These are phyloP conservation scores for Sporormia fimetaria DNA, from an alignment of 495 filamentous ascomycete genomes.

Conservation along the genomic window DNA sequence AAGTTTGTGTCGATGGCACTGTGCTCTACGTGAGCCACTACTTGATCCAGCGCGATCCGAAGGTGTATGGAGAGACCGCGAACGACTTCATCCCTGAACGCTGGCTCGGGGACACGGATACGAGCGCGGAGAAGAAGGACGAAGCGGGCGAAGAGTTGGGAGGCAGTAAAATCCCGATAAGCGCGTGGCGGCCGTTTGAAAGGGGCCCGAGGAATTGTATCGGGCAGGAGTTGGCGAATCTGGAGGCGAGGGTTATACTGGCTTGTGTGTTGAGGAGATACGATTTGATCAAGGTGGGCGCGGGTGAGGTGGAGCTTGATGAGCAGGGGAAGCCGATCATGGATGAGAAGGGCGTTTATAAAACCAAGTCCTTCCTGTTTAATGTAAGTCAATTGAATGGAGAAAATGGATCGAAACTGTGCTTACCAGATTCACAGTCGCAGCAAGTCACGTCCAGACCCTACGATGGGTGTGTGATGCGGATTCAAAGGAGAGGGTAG, in stretches of 20 bases:
- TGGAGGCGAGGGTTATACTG: constrained; percentile 30
- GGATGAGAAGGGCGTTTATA: constrained; percentile 1
- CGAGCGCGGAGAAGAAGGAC: background rate
- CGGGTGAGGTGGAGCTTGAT: background rate
- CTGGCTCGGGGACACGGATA: constrained; percentile 16
- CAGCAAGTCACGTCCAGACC: too few relatives aligned
- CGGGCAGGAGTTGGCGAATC: constrained; percentile 32
- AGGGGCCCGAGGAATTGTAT: constrained; percentile 32
- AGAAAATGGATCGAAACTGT: too few relatives aligned
- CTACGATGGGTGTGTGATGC: too few relatives aligned
- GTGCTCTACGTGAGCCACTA: constrained; percentile 26
- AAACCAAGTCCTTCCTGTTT: too few relatives aligned
- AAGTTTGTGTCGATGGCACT: constrained; percentile 29
- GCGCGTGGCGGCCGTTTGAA: constrained; percentile 30
- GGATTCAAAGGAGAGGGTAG: too few relatives aligned
- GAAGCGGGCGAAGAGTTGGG: background rate
- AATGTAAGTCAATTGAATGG: too few relatives aligned
- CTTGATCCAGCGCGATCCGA: constrained; percentile 23
- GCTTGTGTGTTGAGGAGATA: constrained; percentile 25
- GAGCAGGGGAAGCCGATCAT: background rate
- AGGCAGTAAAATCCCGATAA: constrained; percentile 15
- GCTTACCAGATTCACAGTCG: too few relatives aligned
- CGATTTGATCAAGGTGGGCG: constrained; percentile 29
- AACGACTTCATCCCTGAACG: constrained; percentile 22
- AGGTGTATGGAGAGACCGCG: constrained; percentile 19